A percentile compares a stretch with the other conserved stretches of the same genome.
phyloP scores from a whole-genome alignment of 345 rosid species.

The Mallotus nudiflorus region DNA sequence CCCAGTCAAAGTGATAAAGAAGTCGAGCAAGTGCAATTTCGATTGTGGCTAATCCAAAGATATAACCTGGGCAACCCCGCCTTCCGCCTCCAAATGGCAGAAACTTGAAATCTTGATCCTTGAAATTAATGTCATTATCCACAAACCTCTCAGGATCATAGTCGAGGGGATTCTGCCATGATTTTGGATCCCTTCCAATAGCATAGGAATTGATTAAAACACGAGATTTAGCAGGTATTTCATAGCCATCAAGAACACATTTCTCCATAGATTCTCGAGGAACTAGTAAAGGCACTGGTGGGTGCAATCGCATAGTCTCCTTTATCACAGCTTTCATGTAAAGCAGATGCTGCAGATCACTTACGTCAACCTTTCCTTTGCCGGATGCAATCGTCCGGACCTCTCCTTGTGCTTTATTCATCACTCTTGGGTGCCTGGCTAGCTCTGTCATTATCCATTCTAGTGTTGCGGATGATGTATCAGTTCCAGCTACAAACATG shows the following conservation, averaged over 20 bases:
- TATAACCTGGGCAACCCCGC: slow-evolving; percentile 39
- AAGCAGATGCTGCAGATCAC: slow-evolving; percentile 21
- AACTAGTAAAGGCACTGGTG: slow-evolving; percentile 38
- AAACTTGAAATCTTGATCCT: slow-evolving; percentile 41
- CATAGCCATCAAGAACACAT: slow-evolving; percentile 33
- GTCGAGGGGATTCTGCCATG: slow-evolving; percentile 32
- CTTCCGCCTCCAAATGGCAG: slow-evolving; percentile 44
- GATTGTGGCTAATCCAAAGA: slow-evolving; percentile 27
- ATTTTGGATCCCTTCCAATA: slow-evolving; percentile 24
- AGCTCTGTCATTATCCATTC: slow-evolving; percentile 46
- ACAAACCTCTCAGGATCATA: slow-evolving; percentile 43
- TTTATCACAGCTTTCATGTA: slow-evolving; percentile 39
- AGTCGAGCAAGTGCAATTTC: slow-evolving; percentile 34
- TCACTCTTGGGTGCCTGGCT: slow-evolving; percentile 30
- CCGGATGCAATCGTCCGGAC: slow-evolving; percentile 24
- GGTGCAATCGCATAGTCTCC: slow-evolving; percentile 40
- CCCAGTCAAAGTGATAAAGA: slow-evolving; percentile 38
- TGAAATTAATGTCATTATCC: slow-evolving; percentile 12
- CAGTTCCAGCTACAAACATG: slow-evolving; percentile 46
- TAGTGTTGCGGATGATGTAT: slow-evolving; percentile 34
- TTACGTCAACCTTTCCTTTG: slow-evolving; percentile 10
- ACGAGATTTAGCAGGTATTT: slow-evolving; percentile 41
- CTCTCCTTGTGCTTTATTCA: slow-evolving; percentile 36
- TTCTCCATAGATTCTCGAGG: slow-evolving; percentile 39
- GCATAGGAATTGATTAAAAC: slow-evolving; percentile 33